A percentile compares a stretch with the other conserved stretches of the same genome.
Evolutionary conservation across 2,329 filamentous ascomycete genomes (phyloP).

Genomic region (Colletotrichum phormii): DNA sequence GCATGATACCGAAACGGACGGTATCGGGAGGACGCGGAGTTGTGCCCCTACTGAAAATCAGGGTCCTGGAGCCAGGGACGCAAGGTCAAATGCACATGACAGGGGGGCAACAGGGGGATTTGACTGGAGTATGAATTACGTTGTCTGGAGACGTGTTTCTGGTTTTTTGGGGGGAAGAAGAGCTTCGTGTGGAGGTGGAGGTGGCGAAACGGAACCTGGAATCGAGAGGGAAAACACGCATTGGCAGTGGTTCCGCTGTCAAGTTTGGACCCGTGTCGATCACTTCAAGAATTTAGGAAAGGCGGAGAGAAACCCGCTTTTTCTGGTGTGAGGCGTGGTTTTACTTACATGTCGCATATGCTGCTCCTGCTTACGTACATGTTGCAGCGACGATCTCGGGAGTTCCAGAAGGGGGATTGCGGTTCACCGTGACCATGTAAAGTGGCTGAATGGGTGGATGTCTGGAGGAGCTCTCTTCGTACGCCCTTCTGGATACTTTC

Average conservation of each 20-base stretch:
- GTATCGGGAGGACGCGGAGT: background rate
- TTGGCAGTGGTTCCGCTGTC: background rate
- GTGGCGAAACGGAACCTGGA: background rate
- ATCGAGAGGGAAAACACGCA: background rate
- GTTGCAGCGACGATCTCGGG: constrained; percentile 13
- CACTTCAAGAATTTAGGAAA: background rate
- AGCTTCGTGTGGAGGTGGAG: background rate
- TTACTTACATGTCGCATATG: background rate
- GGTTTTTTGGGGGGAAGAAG: background rate
- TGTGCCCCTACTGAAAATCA: background rate
- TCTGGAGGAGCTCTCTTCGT: background rate
- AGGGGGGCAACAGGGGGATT: background rate
- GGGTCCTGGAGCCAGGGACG: background rate
- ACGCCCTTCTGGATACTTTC: background rate
- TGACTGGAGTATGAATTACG: background rate
- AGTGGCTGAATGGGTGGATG: background rate
- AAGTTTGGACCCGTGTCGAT: background rate
- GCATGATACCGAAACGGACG: constrained; percentile 14
- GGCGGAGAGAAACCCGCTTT: background rate
- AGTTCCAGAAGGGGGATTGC: background rate
- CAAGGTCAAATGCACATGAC: background rate
- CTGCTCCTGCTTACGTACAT: constrained; percentile 3
- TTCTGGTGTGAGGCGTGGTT: background rate
- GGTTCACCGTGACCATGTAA: background rate
- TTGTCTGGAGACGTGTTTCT: background rate